Conservation (phyloP, 805 yeast species). For the Wickerhamomyces silvicola region DNA sequence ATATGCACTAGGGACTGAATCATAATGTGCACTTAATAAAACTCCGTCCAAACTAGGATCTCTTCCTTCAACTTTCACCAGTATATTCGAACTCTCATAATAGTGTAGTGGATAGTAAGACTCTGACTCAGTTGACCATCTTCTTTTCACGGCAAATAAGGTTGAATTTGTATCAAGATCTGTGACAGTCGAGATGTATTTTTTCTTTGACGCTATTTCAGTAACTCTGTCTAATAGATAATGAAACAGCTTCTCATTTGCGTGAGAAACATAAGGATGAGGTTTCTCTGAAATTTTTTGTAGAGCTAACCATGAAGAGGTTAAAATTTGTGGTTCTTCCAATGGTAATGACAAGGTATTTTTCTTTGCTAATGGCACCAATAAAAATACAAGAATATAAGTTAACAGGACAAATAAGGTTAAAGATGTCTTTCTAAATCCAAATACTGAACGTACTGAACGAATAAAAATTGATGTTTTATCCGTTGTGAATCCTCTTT, state of each 20-base stretch:
- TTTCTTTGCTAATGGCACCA: slow-evolving; percentile 34
- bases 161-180: slow-evolving; percentile 30
- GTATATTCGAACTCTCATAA: slow-evolving; percentile 76
- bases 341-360: slow-evolving; percentile 38
- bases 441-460: slow-evolving; percentile 44
- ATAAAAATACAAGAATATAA: slow-evolving; percentile 32
- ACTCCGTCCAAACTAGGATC: slow-evolving; percentile 56
- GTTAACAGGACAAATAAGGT: slow-evolving; percentile 49
- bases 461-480: slow-evolving; percentile 11
- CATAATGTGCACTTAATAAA: slow-evolving; percentile 79
- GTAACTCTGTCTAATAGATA: slow-evolving; percentile 44
- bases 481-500: background rate
- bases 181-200: slow-evolving; percentile 29
- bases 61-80: slow-evolving; percentile 67
- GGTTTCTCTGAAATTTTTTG: slow-evolving; percentile 58
- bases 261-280: slow-evolving; percentile 77
- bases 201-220: slow-evolving; percentile 22
- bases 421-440: slow-evolving; percentile 69
- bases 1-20: slow-evolving; percentile 78
- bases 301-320: slow-evolving; percentile 61
- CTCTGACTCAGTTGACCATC: slow-evolving; percentile 37
- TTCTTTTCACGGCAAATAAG: slow-evolving; percentile 46
- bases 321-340: slow-evolving; percentile 29
- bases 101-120: slow-evolving; percentile 50
- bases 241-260: slow-evolving; percentile 71